Evolutionary conservation across 768 basidiomycete genomes (phyloP).

Genomic region (Auricularia auricula-judae): DNA sequence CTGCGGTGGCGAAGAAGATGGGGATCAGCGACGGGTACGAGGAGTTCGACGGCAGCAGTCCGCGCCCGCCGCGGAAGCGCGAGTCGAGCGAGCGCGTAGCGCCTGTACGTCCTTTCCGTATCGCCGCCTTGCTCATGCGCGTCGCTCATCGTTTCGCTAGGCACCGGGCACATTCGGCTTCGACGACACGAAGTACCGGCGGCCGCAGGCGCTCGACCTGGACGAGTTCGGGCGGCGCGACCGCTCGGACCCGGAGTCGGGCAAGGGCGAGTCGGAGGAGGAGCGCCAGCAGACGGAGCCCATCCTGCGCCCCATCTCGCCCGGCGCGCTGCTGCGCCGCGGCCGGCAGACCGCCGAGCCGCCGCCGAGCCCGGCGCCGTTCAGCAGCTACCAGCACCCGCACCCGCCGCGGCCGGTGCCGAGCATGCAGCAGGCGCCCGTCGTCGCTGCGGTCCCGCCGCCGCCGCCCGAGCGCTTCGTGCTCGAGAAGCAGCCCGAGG

Average conservation of each 20-base stretch:
- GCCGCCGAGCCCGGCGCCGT: slow-evolving; percentile 49
- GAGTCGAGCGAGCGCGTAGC: slow-evolving; percentile 21
- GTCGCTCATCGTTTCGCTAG: no score
- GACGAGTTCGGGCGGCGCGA: slow-evolving; percentile 40
- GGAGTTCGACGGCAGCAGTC: slow-evolving; percentile 50
- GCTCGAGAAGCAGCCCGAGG: slow-evolving; percentile 26
- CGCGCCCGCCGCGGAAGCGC: slow-evolving; percentile 30
- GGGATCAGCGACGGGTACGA: slow-evolving; percentile 64
- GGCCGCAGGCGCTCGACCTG: slow-evolving; percentile 34
- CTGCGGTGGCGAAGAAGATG: slow-evolving; percentile 75
- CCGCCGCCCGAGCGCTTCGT: slow-evolving; percentile 16
- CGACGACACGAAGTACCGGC: slow-evolving; percentile 60
- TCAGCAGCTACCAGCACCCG: slow-evolving; percentile 40
- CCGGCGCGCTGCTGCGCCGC: slow-evolving; percentile 11
- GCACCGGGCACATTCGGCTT: slow-evolving; percentile 79
- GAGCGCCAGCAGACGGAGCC: background rate
- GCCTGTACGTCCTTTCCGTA: slow-evolving; percentile 20
- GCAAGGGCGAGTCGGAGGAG: background rate
- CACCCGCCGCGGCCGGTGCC: slow-evolving; percentile 4
- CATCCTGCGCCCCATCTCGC: slow-evolving; percentile 7
- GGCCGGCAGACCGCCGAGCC: slow-evolving; percentile 13
- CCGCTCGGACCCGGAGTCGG: background rate
- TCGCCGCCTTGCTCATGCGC: accelerated
- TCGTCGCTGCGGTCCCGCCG: slow-evolving; percentile 13
- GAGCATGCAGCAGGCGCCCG: slow-evolving; percentile 5